Conservation (phyloP, 1,139 yeast genomes). For the Hyphopichia pseudoburtonii region DNA sequence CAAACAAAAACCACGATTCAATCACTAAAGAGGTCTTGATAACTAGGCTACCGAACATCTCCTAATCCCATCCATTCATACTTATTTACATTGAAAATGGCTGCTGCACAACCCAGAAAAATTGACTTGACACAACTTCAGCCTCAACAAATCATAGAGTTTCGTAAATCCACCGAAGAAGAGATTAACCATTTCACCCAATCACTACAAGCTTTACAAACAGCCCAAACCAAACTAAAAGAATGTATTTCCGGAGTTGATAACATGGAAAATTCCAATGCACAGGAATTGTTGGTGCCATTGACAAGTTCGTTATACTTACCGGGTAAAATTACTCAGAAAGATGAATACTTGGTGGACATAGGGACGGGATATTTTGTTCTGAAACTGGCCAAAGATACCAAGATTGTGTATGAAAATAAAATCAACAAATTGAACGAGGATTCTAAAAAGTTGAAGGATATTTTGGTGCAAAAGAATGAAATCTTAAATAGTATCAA, state of each 20-base stretch:
- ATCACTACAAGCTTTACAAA: slow-evolving; percentile 78
- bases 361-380: slow-evolving; percentile 96
- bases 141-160: slow-evolving; percentile 81
- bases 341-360: slow-evolving; percentile 79
- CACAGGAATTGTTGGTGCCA: slow-evolving; percentile 71
- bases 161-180: slow-evolving; percentile 80
- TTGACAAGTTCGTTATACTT: slow-evolving; percentile 85
- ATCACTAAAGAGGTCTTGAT: background rate
- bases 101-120: slow-evolving; percentile 18
- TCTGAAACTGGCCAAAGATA: slow-evolving; percentile 70
- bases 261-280: slow-evolving; percentile 47
- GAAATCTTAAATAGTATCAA: slow-evolving; percentile 53
- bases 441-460: slow-evolving; percentile 74
- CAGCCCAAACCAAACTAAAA: slow-evolving; percentile 79
- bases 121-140: slow-evolving; percentile 68
- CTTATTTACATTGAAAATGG: background rate
- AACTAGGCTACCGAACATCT: background rate
- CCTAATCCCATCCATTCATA: background rate
- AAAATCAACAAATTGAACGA: slow-evolving; percentile 72
- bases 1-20: background rate
- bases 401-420: slow-evolving; percentile 68
- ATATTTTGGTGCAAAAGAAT: slow-evolving; percentile 67
- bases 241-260: slow-evolving; percentile 79
- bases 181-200: slow-evolving; percentile 85
- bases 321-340: slow-evolving; percentile 71